Conservation (phyloP, 352 stramenopile species). For the Pythium rhizo-oryzae region DNA sequence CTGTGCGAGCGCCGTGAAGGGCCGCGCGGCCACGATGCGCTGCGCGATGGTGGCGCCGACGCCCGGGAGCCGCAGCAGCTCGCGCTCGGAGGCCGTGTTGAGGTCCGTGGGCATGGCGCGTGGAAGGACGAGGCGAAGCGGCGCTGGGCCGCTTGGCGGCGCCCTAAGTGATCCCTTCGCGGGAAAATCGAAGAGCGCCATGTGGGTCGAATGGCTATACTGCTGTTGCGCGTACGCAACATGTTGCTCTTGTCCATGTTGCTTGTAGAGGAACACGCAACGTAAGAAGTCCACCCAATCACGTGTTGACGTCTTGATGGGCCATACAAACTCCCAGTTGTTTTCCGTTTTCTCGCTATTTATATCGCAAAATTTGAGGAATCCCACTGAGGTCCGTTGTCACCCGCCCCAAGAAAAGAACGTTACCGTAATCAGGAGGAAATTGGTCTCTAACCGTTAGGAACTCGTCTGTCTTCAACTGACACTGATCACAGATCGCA, state of each 20-base stretch:
- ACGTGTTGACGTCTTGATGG: background rate
- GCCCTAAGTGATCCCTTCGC: background rate
- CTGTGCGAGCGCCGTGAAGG: conserved; percentile 42
- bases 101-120: conserved; percentile 31
- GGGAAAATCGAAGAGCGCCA: background rate
- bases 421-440: too few relatives aligned
- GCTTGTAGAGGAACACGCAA: background rate
- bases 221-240: conserved; percentile 10
- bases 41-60: conserved; percentile 43
- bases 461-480: background rate
- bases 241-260: background rate
- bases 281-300: conserved; percentile 1
- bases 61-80: conserved; percentile 47
- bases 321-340: background rate
- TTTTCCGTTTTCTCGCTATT: conserved; percentile 18
- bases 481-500: too few relatives aligned
- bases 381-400: background rate
- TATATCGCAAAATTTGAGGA: conserved; percentile 2
- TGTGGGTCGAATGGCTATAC: background rate
- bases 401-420: too few relatives aligned
- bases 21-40: conserved; percentile 46
- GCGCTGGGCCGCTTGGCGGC: background rate
- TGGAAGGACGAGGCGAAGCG: too few relatives aligned
- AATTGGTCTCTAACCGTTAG: background rate
- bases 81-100: conserved; percentile 34